A percentile compares a stretch with the other conserved stretches of the same genome.
These are phyloP conservation scores for Hippophae tibetana DNA, from an alignment of 306 rosid genomes.

Conservation along the genomic window DNA sequence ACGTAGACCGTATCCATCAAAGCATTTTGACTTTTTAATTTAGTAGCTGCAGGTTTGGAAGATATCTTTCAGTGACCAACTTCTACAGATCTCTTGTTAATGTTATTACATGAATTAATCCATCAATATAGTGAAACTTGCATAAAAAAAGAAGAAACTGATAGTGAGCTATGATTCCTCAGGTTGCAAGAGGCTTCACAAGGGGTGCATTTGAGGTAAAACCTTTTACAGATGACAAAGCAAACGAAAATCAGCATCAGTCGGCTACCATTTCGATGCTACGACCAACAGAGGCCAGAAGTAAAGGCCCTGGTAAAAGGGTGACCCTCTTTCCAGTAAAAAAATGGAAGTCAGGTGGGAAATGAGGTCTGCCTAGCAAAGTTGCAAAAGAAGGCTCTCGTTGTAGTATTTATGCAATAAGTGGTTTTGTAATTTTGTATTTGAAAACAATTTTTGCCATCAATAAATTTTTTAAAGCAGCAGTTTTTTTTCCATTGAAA, in stretches of 20 bases:
- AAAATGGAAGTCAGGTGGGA: slow-evolving; percentile 55
- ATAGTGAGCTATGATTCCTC: slow-evolving; percentile 22
- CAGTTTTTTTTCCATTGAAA: too few species aligned
- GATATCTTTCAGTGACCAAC: neutral
- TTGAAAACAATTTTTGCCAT: too few species aligned
- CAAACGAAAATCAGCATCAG: slow-evolving; percentile 38
- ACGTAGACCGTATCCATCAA: neutral
- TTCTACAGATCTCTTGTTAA: slow-evolving; percentile 4
- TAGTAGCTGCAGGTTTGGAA: neutral
- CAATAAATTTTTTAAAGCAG: too few species aligned
- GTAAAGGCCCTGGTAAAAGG: slow-evolving; percentile 32
- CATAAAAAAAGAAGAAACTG: slow-evolving; percentile 12
- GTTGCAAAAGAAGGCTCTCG: too few species aligned
- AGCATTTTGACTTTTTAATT: neutral
- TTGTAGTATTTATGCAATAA: too few species aligned
- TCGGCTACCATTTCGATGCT: slow-evolving; percentile 47
- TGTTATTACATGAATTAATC: neutral
- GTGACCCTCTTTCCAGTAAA: slow-evolving; percentile 59
- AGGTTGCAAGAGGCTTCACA: slow-evolving; percentile 92
- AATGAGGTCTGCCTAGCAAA: slow-evolving; percentile 15
- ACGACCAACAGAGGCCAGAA: slow-evolving; percentile 40
- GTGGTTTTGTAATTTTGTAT: too few species aligned
- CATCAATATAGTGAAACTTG: neutral
- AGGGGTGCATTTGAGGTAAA: slow-evolving; percentile 80
- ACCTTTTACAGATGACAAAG: slow-evolving; percentile 50